These are phyloP conservation scores for Candida tetrigidarum DNA, from an alignment of 1,139 yeast genomes.

Conservation along the genomic window DNA sequence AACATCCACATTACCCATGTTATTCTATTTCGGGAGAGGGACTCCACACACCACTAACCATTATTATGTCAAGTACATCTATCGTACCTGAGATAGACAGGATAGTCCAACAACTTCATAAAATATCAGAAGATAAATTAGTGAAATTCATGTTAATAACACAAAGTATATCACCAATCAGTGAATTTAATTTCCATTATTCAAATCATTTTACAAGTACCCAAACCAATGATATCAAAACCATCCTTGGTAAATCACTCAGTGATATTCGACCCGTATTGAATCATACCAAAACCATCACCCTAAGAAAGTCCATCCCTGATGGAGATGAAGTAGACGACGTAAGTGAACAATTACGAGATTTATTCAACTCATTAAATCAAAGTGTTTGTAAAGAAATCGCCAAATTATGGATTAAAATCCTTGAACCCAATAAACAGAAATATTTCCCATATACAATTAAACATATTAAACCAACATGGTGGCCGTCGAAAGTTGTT, in stretches of 20 bases:
- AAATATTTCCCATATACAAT: conserved; percentile 62
- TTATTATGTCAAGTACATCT: background rate
- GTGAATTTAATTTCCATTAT: conserved; percentile 17
- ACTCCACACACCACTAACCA: too few species aligned
- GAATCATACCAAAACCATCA: conserved; percentile 13
- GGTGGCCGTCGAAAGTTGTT: conserved; percentile 71
- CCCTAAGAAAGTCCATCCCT: conserved; percentile 4
- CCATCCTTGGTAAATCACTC: conserved; percentile 14
- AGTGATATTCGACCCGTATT: conserved; percentile 21
- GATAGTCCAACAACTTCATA: background rate
- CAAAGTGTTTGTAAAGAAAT: conserved; percentile 64
- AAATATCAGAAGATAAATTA: conserved; percentile 1
- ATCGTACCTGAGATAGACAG: background rate
- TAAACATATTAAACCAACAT: conserved; percentile 42
- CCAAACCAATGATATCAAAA: conserved; percentile 18
- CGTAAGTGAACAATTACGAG: conserved; percentile 19
- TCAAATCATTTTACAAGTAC: conserved; percentile 20
- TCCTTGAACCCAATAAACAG: conserved; percentile 70
- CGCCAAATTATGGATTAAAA: conserved; percentile 70
- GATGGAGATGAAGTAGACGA: background rate
- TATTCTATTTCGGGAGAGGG: too few species aligned
- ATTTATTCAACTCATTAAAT: conserved; percentile 23
- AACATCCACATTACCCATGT: background rate
- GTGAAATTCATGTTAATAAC: conserved; percentile 13
- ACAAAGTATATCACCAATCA: conserved; percentile 11